Evolutionary conservation across 2,329 filamentous ascomycete genomes (phyloP).

Genomic region (Talaromyces sp.): DNA sequence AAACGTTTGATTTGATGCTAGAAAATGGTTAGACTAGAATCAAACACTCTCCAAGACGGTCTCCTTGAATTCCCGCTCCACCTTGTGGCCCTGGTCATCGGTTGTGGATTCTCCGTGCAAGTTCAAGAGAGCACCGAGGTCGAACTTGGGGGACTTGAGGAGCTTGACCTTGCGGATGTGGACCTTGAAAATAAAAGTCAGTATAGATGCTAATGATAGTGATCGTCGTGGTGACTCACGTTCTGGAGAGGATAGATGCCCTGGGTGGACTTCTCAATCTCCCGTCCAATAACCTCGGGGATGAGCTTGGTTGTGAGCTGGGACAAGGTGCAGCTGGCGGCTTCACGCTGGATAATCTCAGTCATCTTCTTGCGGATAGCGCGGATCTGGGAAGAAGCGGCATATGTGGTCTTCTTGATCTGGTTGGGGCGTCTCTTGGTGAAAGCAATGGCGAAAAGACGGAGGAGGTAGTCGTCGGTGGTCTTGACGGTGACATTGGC

Average conservation of each 20-base stretch:
- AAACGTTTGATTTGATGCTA: constrained; percentile 14
- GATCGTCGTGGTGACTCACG: constrained; percentile 48
- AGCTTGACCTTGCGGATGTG: constrained; percentile 99
- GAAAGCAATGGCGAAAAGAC: constrained; percentile 98
- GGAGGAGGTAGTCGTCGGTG: constrained; percentile 98
- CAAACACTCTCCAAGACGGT: constrained; percentile 90
- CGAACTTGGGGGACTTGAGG: constrained; percentile 97
- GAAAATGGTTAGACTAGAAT: constrained; percentile 32
- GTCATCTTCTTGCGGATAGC: constrained; percentile 99
- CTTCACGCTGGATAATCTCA: constrained; percentile 97
- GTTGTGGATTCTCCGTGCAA: constrained; percentile 96
- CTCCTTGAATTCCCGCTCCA: constrained; percentile 99
- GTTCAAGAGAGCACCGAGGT: constrained; percentile 90
- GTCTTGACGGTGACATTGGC: constrained; percentile 99
- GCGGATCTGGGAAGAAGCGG: constrained; percentile 92
- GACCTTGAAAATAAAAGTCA: constrained; percentile 60
- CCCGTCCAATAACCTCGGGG: constrained; percentile 97
- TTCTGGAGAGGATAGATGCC: constrained; percentile 99
- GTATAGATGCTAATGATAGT: neutral
- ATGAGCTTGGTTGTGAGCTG: constrained; percentile 99
- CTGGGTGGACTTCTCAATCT: constrained; percentile 99
- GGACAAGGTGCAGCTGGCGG: constrained; percentile 85
- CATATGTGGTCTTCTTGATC: constrained; percentile 99
- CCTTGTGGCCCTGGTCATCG: constrained; percentile 97
- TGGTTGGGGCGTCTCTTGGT: constrained; percentile 99